phyloP scores from a whole-genome alignment of 2,329 filamentous ascomycete genomes.

The Bertia moriformis region DNA sequence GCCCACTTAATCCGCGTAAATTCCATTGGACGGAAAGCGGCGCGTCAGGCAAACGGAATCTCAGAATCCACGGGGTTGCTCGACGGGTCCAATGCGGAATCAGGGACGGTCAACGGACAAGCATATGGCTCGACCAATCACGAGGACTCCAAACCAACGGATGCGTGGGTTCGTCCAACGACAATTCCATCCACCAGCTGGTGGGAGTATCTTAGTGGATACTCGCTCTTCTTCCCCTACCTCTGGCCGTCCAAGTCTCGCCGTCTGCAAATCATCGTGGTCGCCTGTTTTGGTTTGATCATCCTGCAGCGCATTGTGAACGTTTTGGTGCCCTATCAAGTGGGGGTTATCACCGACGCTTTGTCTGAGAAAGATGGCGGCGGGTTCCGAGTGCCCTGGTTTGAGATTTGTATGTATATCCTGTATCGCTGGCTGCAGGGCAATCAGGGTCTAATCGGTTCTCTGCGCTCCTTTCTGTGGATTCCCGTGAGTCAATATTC shows the following conservation, averaged over 20 bases:
- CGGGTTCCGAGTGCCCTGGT: slow-evolving; percentile 52
- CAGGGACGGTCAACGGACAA: slow-evolving; percentile 7
- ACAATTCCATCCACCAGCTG: slow-evolving; percentile 78
- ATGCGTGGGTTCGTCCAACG: slow-evolving; percentile 78
- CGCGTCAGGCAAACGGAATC: slow-evolving; percentile 7
- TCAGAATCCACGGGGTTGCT: slow-evolving; percentile 5
- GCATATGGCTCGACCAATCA: slow-evolving; percentile 32
- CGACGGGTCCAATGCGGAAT: slow-evolving; percentile 11
- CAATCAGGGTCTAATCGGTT: slow-evolving; percentile 73
- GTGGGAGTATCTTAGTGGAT: slow-evolving; percentile 91
- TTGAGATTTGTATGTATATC: slow-evolving; percentile 62
- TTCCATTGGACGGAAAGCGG: neutral
- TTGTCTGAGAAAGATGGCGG: slow-evolving; percentile 40
- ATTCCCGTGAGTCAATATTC: slow-evolving; percentile 95
- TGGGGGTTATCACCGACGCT: slow-evolving; percentile 65
- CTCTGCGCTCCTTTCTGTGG: slow-evolving; percentile 72
- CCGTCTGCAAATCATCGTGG: slow-evolving; percentile 61
- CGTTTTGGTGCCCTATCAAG: slow-evolving; percentile 68
- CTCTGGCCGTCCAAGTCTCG: slow-evolving; percentile 77
- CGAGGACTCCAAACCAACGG: slow-evolving; percentile 42
- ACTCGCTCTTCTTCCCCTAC: slow-evolving; percentile 88
- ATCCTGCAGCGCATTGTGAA: slow-evolving; percentile 73
- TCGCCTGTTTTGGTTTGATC: slow-evolving; percentile 71
- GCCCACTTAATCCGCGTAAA: neutral
- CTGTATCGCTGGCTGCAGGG: slow-evolving; percentile 72